A percentile compares a stretch with the other conserved stretches of the same genome.
Evolutionary conservation across 2,329 filamentous ascomycete species (phyloP).

Genomic region (Neonectria ditissima): DNA sequence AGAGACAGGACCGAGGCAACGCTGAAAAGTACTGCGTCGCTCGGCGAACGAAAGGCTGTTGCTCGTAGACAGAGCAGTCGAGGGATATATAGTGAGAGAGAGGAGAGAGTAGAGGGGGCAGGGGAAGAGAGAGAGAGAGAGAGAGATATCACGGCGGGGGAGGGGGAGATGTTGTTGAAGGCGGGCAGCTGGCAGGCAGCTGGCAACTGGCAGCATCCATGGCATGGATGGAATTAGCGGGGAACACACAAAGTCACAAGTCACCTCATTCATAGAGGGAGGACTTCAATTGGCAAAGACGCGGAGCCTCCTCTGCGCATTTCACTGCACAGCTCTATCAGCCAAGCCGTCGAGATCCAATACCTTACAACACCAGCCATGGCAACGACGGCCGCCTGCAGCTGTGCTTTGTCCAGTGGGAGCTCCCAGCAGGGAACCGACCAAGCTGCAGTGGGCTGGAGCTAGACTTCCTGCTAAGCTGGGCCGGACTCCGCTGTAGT

Average conservation of each 20-base stretch:
- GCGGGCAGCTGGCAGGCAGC: slow-evolving; percentile 1
- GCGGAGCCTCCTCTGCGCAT: background rate
- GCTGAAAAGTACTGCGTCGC: background rate
- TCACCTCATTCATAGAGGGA: background rate
- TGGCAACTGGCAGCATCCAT: no score
- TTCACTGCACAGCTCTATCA: background rate
- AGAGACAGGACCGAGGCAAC: background rate
- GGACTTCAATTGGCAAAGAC: slow-evolving; percentile 9
- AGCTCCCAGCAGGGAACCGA: slow-evolving; percentile 12
- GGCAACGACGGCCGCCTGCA: slow-evolving; percentile 13
- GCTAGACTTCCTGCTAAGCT: background rate
- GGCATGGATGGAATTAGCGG: slow-evolving; percentile 2
- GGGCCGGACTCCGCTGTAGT: background rate
- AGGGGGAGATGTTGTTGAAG: background rate
- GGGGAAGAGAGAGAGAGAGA: background rate
- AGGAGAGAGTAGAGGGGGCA: background rate
- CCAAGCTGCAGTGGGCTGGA: background rate
- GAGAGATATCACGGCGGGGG: background rate
- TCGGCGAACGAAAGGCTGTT: background rate
- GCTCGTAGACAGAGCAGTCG: background rate
- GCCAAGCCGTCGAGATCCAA: background rate
- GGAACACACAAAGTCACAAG: slow-evolving; percentile 3
- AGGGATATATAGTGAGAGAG: background rate
- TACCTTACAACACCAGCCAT: background rate
- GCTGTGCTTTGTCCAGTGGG: slow-evolving; percentile 4